These are phyloP conservation scores for Tricholoma terreum DNA, from an alignment of 768 basidiomycete species.

Conservation along the genomic window DNA sequence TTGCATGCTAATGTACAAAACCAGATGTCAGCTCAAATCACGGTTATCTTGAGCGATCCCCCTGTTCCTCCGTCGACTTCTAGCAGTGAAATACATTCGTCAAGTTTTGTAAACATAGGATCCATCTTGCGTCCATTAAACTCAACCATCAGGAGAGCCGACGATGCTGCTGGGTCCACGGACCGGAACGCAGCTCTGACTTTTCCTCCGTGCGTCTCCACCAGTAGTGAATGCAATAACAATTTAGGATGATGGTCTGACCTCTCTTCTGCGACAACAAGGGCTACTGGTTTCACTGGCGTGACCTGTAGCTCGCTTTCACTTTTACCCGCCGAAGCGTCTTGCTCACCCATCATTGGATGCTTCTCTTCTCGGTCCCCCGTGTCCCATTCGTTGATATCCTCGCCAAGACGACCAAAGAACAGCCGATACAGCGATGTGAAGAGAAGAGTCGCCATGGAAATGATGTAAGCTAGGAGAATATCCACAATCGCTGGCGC, in stretches of 20 bases:
- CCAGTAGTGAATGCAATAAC: constrained; percentile 7
- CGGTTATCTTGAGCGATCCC: constrained; percentile 23
- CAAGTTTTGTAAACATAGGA: constrained; percentile 16
- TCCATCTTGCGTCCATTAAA: constrained; percentile 24
- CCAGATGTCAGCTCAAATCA: neutral
- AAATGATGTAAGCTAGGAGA: neutral
- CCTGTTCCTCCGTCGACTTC: constrained; percentile 20
- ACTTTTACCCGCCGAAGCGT: neutral
- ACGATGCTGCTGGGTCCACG: neutral
- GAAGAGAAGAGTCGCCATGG: constrained; percentile 1
- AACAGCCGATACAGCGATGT: constrained; percentile 1
- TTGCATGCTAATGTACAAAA: neutral
- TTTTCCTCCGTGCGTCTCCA: constrained; percentile 14
- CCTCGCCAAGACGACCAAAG: constrained; percentile 4
- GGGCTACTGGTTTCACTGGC: neutral
- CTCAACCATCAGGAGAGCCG: constrained; percentile 17
- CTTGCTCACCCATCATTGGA: neutral
- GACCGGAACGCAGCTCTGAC: constrained; percentile 17
- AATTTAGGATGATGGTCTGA: neutral
- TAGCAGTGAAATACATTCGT: constrained; percentile 14
- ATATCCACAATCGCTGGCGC: neutral
- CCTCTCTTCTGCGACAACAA: neutral
- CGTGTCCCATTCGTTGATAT: neutral
- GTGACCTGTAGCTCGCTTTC: neutral
- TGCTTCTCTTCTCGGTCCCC: neutral